A percentile compares a stretch with the other conserved stretches of the same genome.
Evolutionary conservation across 352 stramenopile genomes (phyloP).

Genomic region (Poterioochromonas sp.): DNA sequence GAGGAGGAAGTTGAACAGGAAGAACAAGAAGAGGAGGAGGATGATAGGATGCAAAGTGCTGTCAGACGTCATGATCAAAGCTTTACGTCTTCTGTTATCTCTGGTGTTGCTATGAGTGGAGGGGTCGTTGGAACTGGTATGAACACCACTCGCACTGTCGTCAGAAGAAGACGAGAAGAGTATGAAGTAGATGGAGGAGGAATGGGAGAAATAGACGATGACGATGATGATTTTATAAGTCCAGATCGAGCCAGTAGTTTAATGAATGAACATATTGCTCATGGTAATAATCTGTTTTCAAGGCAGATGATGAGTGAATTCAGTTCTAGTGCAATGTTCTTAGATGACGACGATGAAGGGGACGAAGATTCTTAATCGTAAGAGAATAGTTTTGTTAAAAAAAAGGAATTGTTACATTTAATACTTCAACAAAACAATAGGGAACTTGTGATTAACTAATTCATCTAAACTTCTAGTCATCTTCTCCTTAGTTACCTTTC

Average conservation of each 20-base stretch:
- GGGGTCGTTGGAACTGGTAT: not conserved
- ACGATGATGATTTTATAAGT: not conserved
- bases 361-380: not conserved
- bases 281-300: not conserved
- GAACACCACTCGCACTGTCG: not conserved
- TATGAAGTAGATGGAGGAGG: not conserved
- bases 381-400: not conserved
- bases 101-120: not conserved
- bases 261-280: not conserved
- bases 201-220: not conserved
- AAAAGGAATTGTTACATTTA: not conserved
- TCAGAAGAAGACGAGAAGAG: not conserved
- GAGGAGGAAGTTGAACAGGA: not conserved
- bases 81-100: not conserved
- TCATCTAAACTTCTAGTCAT: too few species aligned
- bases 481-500: too few species aligned
- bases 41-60: too few species aligned
- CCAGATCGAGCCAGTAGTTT: not conserved
- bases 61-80: too few species aligned
- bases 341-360: not conserved
- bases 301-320: not conserved
- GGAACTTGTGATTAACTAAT: too few species aligned
- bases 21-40: not conserved
- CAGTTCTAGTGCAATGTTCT: not conserved
- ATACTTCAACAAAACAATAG: too few species aligned